Base-by-base conservation (phyloP, 1,284 basidiomycete species). In the Pseudomicrostroma phylloplanum region DNA sequence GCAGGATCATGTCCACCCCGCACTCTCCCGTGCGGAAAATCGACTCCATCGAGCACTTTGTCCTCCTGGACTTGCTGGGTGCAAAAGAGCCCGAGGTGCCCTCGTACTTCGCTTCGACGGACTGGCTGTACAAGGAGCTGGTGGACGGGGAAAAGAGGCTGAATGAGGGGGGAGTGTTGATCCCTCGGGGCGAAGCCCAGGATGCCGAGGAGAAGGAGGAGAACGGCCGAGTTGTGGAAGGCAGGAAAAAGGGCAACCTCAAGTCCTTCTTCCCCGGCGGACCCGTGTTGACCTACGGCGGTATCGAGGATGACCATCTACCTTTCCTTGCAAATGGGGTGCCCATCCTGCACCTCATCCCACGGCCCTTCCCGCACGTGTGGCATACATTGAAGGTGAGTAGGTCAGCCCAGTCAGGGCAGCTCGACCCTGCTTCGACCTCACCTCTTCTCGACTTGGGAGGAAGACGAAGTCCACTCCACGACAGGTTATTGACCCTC, bases 251-350 rank as follows among this genome's bases (percentile, higher is more conserved):
- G 96, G 98, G 81, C 96, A 99, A 79, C 80, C 59, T 54, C 36
- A 42, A 55, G 26, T 46, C 61, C 7, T 64, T 61, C n/a, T 65
- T 64, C 1, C 25, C 30, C 25, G n/a, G 40, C 23, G 41, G n/a
- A 17, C 21, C 17, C 2, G 15, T 41, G 12, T 25, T 57, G n/a
- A 36, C 21, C 19, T 86, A 36, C 84, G 86, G 85, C 1, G 87
- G 87, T 55, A 88, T 97, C 63, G 90, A 87, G 49, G 96, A 99
- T 80, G 96, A 99, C 81, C 96, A 99, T 79, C 80, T 92, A 26
- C 96, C 96, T 15, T 98, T 99, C 81, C 74, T 96, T 53, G 80
- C 83, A 42, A 81, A 83, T 58, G 96, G 94, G 6, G 92, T 99
- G 19, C 91, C 87, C 61, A 82, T 97, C 56, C 80, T 98, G 66